Conservation (phyloP, 305 asterid species). For the Fraxinus nigra region DNA sequence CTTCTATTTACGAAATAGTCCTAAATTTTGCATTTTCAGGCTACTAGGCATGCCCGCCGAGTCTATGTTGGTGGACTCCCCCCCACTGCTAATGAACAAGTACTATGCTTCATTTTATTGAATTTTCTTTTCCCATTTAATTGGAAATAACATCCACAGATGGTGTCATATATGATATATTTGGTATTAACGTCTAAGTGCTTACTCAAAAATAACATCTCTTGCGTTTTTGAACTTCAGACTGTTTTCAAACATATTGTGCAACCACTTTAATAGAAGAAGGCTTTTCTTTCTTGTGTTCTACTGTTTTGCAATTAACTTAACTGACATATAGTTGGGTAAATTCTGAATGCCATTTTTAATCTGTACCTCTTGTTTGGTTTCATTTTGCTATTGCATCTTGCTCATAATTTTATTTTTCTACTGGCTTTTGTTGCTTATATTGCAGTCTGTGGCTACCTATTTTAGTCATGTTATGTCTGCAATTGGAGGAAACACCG, state of each 20-base stretch:
- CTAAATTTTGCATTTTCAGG: slow-evolving; percentile 47
- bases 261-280: not conserved
- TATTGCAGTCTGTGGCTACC: slow-evolving; percentile 85
- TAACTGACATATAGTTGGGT: not conserved
- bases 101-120: slow-evolving; percentile 22
- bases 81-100: slow-evolving; percentile 96
- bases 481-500: slow-evolving; percentile 95
- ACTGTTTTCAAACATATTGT: not conserved
- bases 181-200: not conserved
- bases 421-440: slow-evolving; percentile 9
- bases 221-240: not conserved
- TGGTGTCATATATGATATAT: not conserved
- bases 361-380: not conserved
- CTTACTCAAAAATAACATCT: not conserved
- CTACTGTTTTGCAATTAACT: not conserved
- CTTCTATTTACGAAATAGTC: slow-evolving; percentile 2
- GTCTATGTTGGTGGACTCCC: slow-evolving; percentile 98
- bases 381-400: not conserved
- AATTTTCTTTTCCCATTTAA: not conserved
- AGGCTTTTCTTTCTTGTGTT: slow-evolving; percentile 11
- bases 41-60: slow-evolving; percentile 94
- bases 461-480: slow-evolving; percentile 95
- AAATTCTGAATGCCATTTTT: not conserved
- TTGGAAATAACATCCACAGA: slow-evolving; percentile 3
- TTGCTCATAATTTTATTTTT: not conserved